Base-by-base conservation (phyloP, 2,329 filamentous ascomycete species). In the Capronia americana region DNA sequence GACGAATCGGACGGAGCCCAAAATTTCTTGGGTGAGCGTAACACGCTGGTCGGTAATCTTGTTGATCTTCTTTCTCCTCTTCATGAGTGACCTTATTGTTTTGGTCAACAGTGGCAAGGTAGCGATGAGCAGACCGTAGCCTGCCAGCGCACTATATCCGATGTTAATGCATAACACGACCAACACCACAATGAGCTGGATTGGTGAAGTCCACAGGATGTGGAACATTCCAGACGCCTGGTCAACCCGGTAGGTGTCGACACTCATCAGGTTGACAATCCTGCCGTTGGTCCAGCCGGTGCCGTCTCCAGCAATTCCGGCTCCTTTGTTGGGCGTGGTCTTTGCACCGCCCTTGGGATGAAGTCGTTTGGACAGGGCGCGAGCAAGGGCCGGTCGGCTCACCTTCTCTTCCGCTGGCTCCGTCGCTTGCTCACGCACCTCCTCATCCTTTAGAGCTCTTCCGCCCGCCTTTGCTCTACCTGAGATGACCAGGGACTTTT, bases 1-100 rank as follows among this genome's bases (percentile, higher is more conserved):
- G 79, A 98, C 94, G 74, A 98, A 97, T 28, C 93, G 87, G 26
- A 97, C 93, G 0, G 92, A 92, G 72, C 93, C 90, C 14, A 98
- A 75, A 59, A 98, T 96, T 76, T 98, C 94, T 75, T 97, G 93
- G 0, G 93, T 97, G 38, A 98, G 82, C 60, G 91, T 91, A 7
- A 98, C 93, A 69, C 94, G 88, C 79, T 96, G 91, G 76, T 98
- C 94, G 1, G 94, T 98, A 67, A 97, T 87, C 74, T 93, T 93
- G 84, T 97, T 98, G 82, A 98, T 97, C 32, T 79, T 83, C 72
- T 87, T 87, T 74, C 95, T 87, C 60, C 92, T 88, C 17, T 80
- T 81, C 78, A 97, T 92, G 17, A 98, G 82, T 60, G 85, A 87
- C 70, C 89, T 88, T 72, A 97, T 92, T 10, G 92, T 90, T 63